These are phyloP conservation scores for Aspergillus neoniger DNA, from an alignment of 2,329 filamentous ascomycete genomes.

Conservation along the genomic window DNA sequence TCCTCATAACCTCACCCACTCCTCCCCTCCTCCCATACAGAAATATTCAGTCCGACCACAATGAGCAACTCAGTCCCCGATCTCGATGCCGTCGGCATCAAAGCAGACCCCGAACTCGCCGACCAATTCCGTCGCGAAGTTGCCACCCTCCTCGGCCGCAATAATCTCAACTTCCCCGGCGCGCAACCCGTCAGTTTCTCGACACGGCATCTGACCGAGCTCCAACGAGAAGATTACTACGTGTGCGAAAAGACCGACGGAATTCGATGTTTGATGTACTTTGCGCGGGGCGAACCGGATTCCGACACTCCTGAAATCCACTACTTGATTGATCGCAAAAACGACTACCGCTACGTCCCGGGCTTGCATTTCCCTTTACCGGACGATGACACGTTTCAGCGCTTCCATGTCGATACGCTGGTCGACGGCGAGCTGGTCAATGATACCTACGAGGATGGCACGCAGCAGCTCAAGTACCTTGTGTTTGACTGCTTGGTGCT, in stretches of 20 bases:
- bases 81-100: conserved; percentile 57
- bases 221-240: conserved; percentile 85
- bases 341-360: conserved; percentile 89
- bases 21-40: background rate
- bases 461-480: conserved; percentile 73
- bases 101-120: conserved; percentile 63
- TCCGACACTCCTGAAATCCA: conserved; percentile 70
- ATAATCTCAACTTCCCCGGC: conserved; percentile 72
- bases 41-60: conserved; percentile 10
- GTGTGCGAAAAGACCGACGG: conserved; percentile 98
- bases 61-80: conserved; percentile 46
- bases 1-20: conserved; percentile 4
- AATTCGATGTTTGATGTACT: conserved; percentile 91
- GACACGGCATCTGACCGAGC: conserved; percentile 76
- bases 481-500: conserved; percentile 92
- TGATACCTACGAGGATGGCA: conserved; percentile 70
- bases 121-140: conserved; percentile 70
- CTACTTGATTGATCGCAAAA: conserved; percentile 96
- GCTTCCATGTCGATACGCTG: conserved; percentile 77
- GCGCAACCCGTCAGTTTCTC: conserved; percentile 95
- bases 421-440: conserved; percentile 93
- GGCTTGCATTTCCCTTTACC: conserved; percentile 79
- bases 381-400: conserved; percentile 58
- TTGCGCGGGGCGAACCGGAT: conserved; percentile 58
- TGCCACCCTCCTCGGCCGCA: conserved; percentile 70